Base-by-base conservation (phyloP, 2,329 filamentous ascomycete species). In the Diaporthe aspalathi region DNA sequence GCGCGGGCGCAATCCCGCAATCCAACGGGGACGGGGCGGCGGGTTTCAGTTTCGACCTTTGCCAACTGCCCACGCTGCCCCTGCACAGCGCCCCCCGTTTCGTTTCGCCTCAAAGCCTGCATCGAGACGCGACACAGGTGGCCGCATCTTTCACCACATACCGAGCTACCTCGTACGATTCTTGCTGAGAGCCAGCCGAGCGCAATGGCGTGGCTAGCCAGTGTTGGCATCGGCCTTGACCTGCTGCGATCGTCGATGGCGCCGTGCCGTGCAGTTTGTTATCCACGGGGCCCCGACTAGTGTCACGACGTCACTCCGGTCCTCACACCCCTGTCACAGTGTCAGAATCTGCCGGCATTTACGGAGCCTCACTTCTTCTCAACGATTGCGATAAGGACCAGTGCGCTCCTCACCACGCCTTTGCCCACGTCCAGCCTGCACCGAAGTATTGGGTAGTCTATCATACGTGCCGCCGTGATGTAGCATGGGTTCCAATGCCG, bases 361-460 rank as follows among this genome's bases (percentile, higher is more conserved):
- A 71, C 68, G 73, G 73, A 74, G 72, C 70, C 72, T 74, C 67
- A 73, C 29, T 17, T 47, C 22, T 27, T 38, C n/a, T n/a, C n/a
- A n/a, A 63, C 38, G 52, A 66, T 68, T 67, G 66, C 71, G 67
- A 67, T 71, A 65, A 71, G 63, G 45, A 65, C 29, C 60, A 29
- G 43, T 52, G 56, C 27, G 17, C 11, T 22, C 9, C 9, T 35
- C 32, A 50, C 27, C 27, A 40, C 12, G 32, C 45, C 52, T 53
- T 57, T n/a, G 47, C 43, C 60, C 24, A 20, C 60, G 22, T 29
- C n/a, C 54, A 50, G 49, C 60, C 60, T 65, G 60, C 60, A 35
- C 12, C 54, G 11, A 35, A 65, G 43, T 24, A 24, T 8, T n/a
- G 35, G 14, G 43, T 17, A 38, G 27, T 5, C 20, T 17, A 14